Percentiles rank a stretch among this genome's conserved stretches.
Evolutionary conservation across 2,329 filamentous ascomycete species (phyloP).

Genomic region (Xylaria sp.): DNA sequence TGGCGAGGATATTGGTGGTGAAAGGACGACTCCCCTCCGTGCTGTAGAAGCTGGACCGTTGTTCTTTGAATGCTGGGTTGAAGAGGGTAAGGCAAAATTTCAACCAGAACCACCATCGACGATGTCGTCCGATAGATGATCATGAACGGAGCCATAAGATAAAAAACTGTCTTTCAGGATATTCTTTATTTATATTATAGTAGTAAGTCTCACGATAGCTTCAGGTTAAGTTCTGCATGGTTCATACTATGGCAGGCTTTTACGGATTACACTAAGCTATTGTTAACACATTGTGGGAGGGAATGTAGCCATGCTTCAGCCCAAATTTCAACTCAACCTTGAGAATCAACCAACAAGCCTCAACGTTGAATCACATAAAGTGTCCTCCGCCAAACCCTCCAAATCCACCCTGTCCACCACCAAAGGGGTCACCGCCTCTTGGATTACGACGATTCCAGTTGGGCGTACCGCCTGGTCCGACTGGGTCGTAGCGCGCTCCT

Average conservation of each 20-base stretch:
- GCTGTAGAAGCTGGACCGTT: constrained; percentile 54
- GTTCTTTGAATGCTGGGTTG: constrained; percentile 61
- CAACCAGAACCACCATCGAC: constrained; percentile 16
- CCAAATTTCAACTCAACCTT: background rate
- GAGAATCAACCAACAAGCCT: background rate
- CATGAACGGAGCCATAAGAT: background rate
- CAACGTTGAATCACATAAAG: constrained; percentile 23
- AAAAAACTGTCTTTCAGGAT: background rate
- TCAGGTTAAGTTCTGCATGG: background rate
- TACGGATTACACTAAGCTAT: constrained; percentile 6
- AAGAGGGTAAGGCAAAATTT: constrained; percentile 48
- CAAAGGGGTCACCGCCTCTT: constrained; percentile 36
- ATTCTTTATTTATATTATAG: background rate
- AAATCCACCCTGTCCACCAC: constrained; percentile 30
- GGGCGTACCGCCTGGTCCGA: constrained; percentile 60
- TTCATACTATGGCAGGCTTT: constrained; percentile 12
- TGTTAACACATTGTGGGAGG: constrained; percentile 7
- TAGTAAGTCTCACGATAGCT: constrained; percentile 2
- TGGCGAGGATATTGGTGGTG: constrained; percentile 35
- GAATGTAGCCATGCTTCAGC: background rate
- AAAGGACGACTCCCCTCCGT: constrained; percentile 45
- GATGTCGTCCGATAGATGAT: constrained; percentile 9
- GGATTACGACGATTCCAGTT: constrained; percentile 41
- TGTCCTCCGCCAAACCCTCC: constrained; percentile 33
- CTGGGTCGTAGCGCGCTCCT: constrained; percentile 85